Conservation (phyloP, 2,329 filamentous ascomycete species). For the Pseudocercospora eumusae region DNA sequence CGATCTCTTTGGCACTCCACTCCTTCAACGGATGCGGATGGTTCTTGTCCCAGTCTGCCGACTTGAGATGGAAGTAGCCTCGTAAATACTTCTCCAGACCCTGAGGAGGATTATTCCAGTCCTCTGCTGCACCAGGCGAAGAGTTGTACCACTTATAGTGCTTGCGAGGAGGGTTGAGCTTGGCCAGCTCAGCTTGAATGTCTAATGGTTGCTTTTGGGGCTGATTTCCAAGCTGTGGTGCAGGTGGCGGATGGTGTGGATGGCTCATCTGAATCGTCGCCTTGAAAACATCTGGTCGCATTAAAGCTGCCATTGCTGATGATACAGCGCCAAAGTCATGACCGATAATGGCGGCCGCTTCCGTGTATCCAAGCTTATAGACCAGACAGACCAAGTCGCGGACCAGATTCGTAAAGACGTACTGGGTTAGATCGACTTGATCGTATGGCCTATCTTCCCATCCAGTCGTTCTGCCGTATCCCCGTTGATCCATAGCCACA, state of each 20-base stretch:
- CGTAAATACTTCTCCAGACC: conserved; percentile 63
- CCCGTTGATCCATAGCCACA: conserved; percentile 67
- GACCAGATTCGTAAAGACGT: conserved; percentile 60
- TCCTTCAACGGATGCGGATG: conserved; percentile 54
- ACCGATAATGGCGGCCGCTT: conserved; percentile 62
- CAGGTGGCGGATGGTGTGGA: conserved; percentile 59
- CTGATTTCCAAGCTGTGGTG: conserved; percentile 53
- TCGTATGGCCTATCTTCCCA: conserved; percentile 57
- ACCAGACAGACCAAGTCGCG: conserved; percentile 64
- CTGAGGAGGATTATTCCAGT: conserved; percentile 53
- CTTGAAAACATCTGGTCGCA: conserved; percentile 65
- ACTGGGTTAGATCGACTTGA: conserved; percentile 58
- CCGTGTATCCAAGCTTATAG: conserved; percentile 60
- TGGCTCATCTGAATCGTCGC: conserved; percentile 66
- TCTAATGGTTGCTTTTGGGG: conserved; percentile 41
- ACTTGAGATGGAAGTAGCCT: conserved; percentile 70
- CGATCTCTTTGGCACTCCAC: conserved; percentile 61
- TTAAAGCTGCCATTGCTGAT: conserved; percentile 60
- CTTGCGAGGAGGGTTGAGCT: conserved; percentile 60
- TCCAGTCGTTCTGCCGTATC: conserved; percentile 66
- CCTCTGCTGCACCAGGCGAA: conserved; percentile 47
- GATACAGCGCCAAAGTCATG: conserved; percentile 68
- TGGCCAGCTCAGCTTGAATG: conserved; percentile 59
- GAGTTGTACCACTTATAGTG: conserved; percentile 71
- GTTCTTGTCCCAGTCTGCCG: conserved; percentile 56